phyloP scores from a whole-genome alignment of 305 asterid species.

The Caryopteris hybrid region DNA sequence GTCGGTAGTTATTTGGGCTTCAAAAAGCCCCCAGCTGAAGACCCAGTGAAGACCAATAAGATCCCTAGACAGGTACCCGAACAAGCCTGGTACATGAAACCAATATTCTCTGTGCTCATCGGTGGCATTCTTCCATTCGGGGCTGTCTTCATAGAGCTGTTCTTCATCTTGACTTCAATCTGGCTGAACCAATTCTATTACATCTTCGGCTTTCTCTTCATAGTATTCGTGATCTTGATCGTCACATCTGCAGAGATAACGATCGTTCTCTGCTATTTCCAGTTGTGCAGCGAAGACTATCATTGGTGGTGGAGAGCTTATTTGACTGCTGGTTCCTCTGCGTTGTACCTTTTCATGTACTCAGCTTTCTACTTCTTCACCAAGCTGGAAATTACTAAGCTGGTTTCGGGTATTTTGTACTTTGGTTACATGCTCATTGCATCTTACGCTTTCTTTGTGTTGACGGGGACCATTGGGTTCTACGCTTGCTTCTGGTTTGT shows the following conservation, averaged over 20 bases:
- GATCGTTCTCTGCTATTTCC: constrained; percentile 91
- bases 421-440: constrained; percentile 91
- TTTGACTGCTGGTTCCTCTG: constrained; percentile 89
- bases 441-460: constrained; percentile 80
- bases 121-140: constrained; percentile 98
- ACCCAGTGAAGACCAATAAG: constrained; percentile 87
- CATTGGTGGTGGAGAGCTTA: constrained; percentile 99
- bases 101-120: constrained; percentile 66
- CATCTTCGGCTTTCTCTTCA: constrained; percentile 95
- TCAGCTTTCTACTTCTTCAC: constrained; percentile 94
- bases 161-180: constrained; percentile 93
- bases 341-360: constrained; percentile 84
- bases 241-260: constrained; percentile 88
- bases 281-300: constrained; percentile 93
- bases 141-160: constrained; percentile 90
- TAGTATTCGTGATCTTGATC: constrained; percentile 75
- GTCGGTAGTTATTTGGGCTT: constrained; percentile 90
- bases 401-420: constrained; percentile 84
- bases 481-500: constrained; percentile 92
- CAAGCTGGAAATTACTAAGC: constrained; percentile 82
- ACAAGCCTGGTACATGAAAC: constrained; percentile 95
- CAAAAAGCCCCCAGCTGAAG: constrained; percentile 71
- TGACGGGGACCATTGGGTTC: constrained; percentile 94
- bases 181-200: constrained; percentile 98
- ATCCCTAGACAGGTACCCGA: constrained; percentile 87